Evolutionary conservation across 2,329 filamentous ascomycete genomes (phyloP), one percentile per base, ranked within the genome.

Genomic region (Ophiostoma populinum): DNA sequence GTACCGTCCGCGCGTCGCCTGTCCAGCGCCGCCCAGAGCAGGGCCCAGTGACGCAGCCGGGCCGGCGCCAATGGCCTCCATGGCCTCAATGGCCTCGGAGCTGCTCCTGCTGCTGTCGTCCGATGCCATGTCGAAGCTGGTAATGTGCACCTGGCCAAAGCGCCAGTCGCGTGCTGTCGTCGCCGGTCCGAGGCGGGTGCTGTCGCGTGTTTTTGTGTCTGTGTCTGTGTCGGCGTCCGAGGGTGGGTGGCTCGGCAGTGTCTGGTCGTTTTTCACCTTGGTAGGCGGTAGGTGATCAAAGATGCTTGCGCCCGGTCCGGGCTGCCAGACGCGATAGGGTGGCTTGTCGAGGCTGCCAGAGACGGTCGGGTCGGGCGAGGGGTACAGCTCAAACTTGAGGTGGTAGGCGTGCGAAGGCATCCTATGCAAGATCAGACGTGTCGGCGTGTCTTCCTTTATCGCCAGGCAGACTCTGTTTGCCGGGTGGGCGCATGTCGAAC

Each of bases 1-100:
- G 50, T 78, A 92, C 42, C 70, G 67, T 5, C 82, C 90, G 52
- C 86, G 93, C 1, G 86, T 92, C 40, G 81, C 76, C 34, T 78
- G 70, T 6, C 80, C 81, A 6, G 71, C 65, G 18, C 63, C 62
- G 7, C 65, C 62, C 34, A 69, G 59, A 18, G 57, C 66, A 0
- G 68, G 69, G 0, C 68, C 69, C 10, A 74, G 50, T 13, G 49
- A 48, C 1, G 51, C 51, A 9, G 54, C 52, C 3, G 53, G 53
- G 17, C 41, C 40, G 2, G 46, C 35, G 45, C 47, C 16, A 38
- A 40, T 28, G 30, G 42, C 31, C 26, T 32, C n/a, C 7, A 19
- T 19, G n/a, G 20, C 30, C 24, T 34, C 19, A 7, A 13, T 47
- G 48, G 46, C 13, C 21, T 15, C 12, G 17, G 18, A 21, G 13